phyloP scores from a whole-genome alignment of 192 early-diverging fungal genomes.

The Lobulomyces angularis region DNA sequence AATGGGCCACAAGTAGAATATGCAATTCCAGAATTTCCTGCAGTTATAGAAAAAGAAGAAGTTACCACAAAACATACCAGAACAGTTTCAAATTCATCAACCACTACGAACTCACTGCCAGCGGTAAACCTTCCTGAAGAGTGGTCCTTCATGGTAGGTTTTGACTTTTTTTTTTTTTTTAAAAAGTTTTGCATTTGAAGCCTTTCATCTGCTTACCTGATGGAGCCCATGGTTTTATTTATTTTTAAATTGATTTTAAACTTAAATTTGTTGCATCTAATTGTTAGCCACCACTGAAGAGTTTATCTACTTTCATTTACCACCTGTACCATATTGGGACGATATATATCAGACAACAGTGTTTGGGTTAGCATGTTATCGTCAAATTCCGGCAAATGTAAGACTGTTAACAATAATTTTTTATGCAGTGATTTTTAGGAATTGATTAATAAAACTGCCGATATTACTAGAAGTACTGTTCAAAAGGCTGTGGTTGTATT shows the following conservation, averaged over 20 bases:
- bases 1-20: constrained; percentile 24
- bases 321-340: constrained; percentile 52
- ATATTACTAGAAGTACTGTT: constrained; percentile 65
- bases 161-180: neutral
- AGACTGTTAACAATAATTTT: constrained; percentile 7
- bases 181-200: constrained; percentile 7
- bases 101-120: neutral
- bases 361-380: constrained; percentile 72
- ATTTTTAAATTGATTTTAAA: constrained; percentile 8
- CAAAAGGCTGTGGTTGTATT: constrained; percentile 73
- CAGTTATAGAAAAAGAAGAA: neutral
- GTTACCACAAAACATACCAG: neutral
- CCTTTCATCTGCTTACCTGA: constrained; percentile 72
- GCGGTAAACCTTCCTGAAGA: constrained; percentile 57
- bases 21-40: constrained; percentile 34
- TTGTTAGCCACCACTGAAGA: constrained; percentile 50
- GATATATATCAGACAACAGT: constrained; percentile 45
- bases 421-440: constrained; percentile 30
- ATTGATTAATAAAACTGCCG: constrained; percentile 52
- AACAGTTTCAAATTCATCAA: neutral
- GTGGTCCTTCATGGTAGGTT: constrained; percentile 56
- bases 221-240: constrained; percentile 53
- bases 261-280: neutral
- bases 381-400: constrained; percentile 61
- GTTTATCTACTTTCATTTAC: constrained; percentile 73